A percentile compares a stretch with the other conserved stretches of the same genome.
phyloP scores from a whole-genome alignment of 805 yeast genomes.

The Myxozyma vanderwaltii region DNA sequence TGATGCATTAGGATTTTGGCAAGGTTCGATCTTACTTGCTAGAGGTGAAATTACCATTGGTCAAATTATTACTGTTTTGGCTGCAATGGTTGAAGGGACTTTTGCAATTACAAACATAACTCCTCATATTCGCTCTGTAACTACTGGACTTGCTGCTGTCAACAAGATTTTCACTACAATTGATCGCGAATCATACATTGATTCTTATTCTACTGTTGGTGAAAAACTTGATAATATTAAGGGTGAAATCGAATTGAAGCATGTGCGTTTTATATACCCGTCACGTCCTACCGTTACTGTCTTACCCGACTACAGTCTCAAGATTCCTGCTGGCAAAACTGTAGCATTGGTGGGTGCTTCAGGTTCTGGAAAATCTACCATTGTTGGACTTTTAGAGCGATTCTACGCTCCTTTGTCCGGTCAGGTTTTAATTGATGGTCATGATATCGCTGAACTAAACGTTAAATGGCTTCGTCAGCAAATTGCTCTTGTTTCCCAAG shows the following conservation, averaged over 20 bases:
- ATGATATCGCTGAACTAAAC: conserved; percentile 50
- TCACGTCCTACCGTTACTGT: conserved; percentile 39
- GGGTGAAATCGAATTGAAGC: conserved; percentile 45
- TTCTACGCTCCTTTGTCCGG: conserved; percentile 60
- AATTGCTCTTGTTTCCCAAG: conserved; percentile 45
- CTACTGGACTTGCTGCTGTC: conserved; percentile 46
- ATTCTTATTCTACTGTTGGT: conserved; percentile 37
- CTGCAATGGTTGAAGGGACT: conserved; percentile 42
- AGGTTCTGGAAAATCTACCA: conserved; percentile 49
- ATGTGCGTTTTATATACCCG: conserved; percentile 39
- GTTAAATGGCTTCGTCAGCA: conserved; percentile 59
- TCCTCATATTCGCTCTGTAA: conserved; percentile 45
- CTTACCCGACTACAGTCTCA: conserved; percentile 34
- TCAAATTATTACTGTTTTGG: conserved; percentile 31
- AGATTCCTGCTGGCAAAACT: conserved; percentile 71
- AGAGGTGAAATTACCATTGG: conserved; percentile 30
- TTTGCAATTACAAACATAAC: conserved; percentile 47
- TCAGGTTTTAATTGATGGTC: conserved; percentile 50
- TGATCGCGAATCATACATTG: conserved; percentile 46
- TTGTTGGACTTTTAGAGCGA: conserved; percentile 57
- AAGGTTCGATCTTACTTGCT: conserved; percentile 36
- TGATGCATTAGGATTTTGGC: conserved; percentile 49
- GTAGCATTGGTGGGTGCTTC: conserved; percentile 53
- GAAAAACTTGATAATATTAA: conserved; percentile 10
- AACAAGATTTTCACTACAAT: conserved; percentile 47